A percentile compares a stretch with the other conserved stretches of the same genome.
phyloP scores from a whole-genome alignment of 2,329 filamentous ascomycete genomes.

The Juglanconis oblonga region DNA sequence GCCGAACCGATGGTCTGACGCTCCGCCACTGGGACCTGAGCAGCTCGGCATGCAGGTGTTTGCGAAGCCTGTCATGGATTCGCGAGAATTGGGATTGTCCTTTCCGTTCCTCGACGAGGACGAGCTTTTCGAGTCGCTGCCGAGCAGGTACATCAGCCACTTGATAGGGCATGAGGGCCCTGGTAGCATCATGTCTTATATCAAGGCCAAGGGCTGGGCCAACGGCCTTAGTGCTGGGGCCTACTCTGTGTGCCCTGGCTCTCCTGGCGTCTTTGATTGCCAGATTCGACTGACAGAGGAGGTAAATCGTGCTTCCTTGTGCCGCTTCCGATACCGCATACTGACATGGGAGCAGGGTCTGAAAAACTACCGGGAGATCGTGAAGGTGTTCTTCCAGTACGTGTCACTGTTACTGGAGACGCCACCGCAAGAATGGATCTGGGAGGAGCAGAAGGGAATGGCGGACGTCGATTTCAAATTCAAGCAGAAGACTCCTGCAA shows the following conservation, averaged over 20 bases:
- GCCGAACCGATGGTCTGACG: conserved; percentile 52
- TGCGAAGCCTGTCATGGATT: conserved; percentile 89
- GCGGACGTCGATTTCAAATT: conserved; percentile 94
- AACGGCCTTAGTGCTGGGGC: conserved; percentile 78
- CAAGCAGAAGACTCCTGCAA: conserved; percentile 87
- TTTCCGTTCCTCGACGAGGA: conserved; percentile 89
- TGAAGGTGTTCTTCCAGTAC: conserved; percentile 87
- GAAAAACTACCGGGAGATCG: conserved; percentile 76
- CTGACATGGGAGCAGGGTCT: conserved; percentile 47
- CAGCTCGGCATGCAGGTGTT: conserved; percentile 69
- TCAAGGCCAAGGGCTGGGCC: conserved; percentile 88
- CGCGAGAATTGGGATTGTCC: conserved; percentile 71
- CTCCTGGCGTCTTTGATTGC: conserved; percentile 74
- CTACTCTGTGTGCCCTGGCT: conserved; percentile 73
- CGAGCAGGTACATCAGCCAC: conserved; percentile 82
- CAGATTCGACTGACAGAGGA: conserved; percentile 80
- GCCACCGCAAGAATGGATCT: conserved; percentile 87
- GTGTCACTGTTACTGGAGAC: conserved; percentile 79
- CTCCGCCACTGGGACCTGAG: conserved; percentile 46
- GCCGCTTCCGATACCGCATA: conserved; percentile 16
- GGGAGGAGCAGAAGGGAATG: conserved; percentile 85
- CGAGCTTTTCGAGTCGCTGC: conserved; percentile 72
- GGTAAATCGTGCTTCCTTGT: conserved; percentile 37
- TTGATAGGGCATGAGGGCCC: conserved; percentile 90
- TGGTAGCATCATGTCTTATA: conserved; percentile 84